These are phyloP conservation scores for Leccinum rimulosum DNA, from an alignment of 768 basidiomycete genomes.

Conservation along the genomic window DNA sequence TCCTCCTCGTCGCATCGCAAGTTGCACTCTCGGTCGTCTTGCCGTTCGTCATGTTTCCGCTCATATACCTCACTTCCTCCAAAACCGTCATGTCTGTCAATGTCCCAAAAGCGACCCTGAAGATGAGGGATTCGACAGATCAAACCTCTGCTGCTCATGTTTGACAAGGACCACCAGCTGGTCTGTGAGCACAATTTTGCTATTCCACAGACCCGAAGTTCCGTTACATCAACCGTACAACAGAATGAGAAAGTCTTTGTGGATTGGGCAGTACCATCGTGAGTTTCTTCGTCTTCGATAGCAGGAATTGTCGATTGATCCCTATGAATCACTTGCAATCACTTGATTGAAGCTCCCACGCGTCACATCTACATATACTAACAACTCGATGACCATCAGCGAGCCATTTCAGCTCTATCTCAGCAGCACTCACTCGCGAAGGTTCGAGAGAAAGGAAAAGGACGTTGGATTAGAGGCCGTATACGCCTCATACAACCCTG, in stretches of 20 bases:
- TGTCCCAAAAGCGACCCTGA: neutral
- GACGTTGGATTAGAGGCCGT: constrained; percentile 6
- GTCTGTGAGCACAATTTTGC: constrained; percentile 60
- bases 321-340: constrained; percentile 53
- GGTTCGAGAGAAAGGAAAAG: neutral
- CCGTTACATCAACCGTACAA: constrained; percentile 72
- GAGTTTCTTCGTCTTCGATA: constrained; percentile 12
- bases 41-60: constrained; percentile 44
- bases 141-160: constrained; percentile 56
- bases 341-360: constrained; percentile 27
- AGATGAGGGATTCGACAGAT: neutral
- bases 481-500: constrained; percentile 17
- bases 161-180: constrained; percentile 61
- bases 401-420: constrained; percentile 32
- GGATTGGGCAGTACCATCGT: constrained; percentile 32
- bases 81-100: constrained; percentile 30
- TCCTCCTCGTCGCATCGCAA: constrained; percentile 48
- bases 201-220: constrained; percentile 65
- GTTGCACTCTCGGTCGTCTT: constrained; percentile 46
- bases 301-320: constrained; percentile 13
- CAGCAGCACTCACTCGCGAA: constrained; percentile 20
- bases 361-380: neutral
- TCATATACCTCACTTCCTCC: constrained; percentile 39
- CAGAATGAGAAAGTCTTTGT: constrained; percentile 39
- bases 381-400: constrained; percentile 27